phyloP scores from a whole-genome alignment of 352 stramenopile genomes.

The Phytophthora ohioensis region DNA sequence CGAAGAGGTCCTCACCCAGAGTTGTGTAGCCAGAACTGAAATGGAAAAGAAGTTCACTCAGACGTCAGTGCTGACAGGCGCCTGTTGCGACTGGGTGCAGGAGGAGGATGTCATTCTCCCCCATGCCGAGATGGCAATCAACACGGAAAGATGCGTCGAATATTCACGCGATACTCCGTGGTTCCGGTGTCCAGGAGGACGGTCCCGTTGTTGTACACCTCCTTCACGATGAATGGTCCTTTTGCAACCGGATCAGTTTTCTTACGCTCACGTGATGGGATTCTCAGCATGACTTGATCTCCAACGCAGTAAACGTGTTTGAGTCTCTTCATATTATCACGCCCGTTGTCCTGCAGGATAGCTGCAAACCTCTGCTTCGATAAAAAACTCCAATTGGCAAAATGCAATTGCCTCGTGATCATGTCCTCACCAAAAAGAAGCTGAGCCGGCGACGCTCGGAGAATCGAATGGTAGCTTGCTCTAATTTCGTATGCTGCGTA shows the following conservation, averaged over 20 bases:
- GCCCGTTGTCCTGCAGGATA: constrained; percentile 17
- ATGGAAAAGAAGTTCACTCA: no score
- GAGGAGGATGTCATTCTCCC: not conserved
- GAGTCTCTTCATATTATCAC: constrained; percentile 10
- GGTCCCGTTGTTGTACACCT: constrained; percentile 17
- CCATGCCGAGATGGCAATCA: constrained; percentile 2
- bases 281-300: constrained; percentile 12
- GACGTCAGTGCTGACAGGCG: no score
- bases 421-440: constrained; percentile 16
- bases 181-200: constrained; percentile 13
- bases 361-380: constrained; percentile 20
- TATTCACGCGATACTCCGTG: constrained; percentile 4
- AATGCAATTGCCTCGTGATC: constrained; percentile 8
- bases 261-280: not conserved
- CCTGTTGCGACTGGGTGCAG: no score
- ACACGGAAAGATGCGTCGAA: constrained; percentile 24
- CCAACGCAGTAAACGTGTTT: constrained; percentile 17
- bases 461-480: constrained; percentile 9
- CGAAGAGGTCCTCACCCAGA: no score
- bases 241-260: constrained; percentile 5
- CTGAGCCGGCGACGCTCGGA: constrained; percentile 2
- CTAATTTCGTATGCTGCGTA: constrained; percentile 18
- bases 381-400: constrained; percentile 19
- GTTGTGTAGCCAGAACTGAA: no score
- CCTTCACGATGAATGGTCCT: constrained; percentile 19